These are phyloP conservation scores for Ogataea glucozyma DNA, from an alignment of 805 yeast genomes.

Conservation along the genomic window DNA sequence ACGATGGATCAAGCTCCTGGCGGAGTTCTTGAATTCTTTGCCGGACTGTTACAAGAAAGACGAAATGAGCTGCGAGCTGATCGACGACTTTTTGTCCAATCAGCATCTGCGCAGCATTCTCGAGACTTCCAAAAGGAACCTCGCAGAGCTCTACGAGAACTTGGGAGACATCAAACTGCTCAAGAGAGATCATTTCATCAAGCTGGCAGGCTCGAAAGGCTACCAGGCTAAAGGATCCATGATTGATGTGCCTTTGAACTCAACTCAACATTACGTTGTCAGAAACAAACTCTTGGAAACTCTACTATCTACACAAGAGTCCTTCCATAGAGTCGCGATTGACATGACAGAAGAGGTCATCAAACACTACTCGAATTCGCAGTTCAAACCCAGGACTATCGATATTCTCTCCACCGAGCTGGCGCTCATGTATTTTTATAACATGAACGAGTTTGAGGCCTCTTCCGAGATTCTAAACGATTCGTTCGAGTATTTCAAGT, in stretches of 20 bases:
- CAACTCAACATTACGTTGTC: constrained; percentile 9
- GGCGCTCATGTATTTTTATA: constrained; percentile 63
- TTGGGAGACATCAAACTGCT: constrained; percentile 51
- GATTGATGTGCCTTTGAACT: constrained; percentile 23
- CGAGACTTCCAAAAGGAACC: constrained; percentile 25
- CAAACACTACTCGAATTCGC: constrained; percentile 50
- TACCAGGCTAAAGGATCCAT: constrained; percentile 37
- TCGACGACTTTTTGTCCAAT: constrained; percentile 41
- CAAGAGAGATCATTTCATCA: constrained; percentile 46
- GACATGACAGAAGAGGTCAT: constrained; percentile 57
- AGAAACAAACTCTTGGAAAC: constrained; percentile 22
- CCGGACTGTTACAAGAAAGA: constrained; percentile 31
- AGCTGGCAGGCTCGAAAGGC: constrained; percentile 33
- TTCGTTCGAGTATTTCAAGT: constrained; percentile 66
- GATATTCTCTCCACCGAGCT: constrained; percentile 77
- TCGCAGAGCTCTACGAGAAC: constrained; percentile 36
- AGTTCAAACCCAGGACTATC: constrained; percentile 59
- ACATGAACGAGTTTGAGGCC: constrained; percentile 52
- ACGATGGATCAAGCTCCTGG: constrained; percentile 33
- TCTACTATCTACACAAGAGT: constrained; percentile 34
- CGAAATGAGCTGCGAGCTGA: constrained; percentile 43
- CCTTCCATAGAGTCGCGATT: constrained; percentile 46
- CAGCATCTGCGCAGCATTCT: constrained; percentile 21
- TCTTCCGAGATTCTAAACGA: constrained; percentile 66
- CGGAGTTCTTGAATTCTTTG: constrained; percentile 25